Evolutionary conservation across 306 rosid genomes (phyloP).

Genomic region (Bauhinia variegata): DNA sequence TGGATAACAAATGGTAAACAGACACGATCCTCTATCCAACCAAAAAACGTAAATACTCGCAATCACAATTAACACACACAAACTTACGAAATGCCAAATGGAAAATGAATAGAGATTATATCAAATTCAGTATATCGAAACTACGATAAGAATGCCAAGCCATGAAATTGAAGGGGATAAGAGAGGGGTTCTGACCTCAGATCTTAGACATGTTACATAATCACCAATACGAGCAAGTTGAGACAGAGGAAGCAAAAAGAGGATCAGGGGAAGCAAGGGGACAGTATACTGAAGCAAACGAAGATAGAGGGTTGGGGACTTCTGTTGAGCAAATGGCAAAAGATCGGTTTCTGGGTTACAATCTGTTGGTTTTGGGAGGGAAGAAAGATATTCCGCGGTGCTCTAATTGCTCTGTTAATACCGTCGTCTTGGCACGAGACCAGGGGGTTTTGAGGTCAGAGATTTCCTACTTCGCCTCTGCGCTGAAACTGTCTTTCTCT

Average conservation of each 20-base stretch:
- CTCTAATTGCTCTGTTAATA: constrained; percentile 6
- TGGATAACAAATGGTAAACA: neutral
- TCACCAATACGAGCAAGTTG: constrained; percentile 17
- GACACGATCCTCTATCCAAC: neutral
- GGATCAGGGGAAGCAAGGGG: neutral
- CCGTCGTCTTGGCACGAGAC: neutral
- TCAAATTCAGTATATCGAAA: constrained; percentile 28
- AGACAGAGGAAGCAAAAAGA: constrained; percentile 26
- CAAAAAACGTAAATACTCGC: neutral
- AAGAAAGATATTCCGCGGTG: neutral
- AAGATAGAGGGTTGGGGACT: neutral
- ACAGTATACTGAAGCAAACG: constrained; percentile 23
- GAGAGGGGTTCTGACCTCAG: constrained; percentile 33
- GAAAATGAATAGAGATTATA: constrained; percentile 18
- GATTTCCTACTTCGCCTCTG: neutral
- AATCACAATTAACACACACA: neutral
- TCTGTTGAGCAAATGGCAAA: neutral
- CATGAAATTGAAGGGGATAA: neutral
- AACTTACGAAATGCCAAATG: neutral
- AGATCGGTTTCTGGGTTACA: constrained; percentile 37
- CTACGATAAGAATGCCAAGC: neutral
- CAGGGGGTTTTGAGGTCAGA: neutral
- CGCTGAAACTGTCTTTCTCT: neutral
- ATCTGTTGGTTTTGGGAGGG: constrained; percentile 7
- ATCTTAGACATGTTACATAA: constrained; percentile 8